Base-by-base conservation (phyloP, 2,329 filamentous ascomycete genomes). In the Chaetomium sp. region DNA sequence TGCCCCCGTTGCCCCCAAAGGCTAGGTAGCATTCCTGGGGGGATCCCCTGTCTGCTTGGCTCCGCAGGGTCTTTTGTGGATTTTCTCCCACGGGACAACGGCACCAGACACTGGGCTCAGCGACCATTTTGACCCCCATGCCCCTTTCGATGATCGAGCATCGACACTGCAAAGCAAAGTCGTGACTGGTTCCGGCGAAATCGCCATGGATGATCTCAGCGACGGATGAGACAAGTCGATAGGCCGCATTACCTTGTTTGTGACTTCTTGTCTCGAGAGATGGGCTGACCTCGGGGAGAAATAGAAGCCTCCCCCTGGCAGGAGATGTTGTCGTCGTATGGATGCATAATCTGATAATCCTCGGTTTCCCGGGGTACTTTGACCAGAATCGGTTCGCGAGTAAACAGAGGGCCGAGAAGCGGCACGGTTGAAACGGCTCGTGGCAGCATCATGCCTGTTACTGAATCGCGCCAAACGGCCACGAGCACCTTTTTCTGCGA, bases 271-370 rank as follows among this genome's bases (percentile, higher is more conserved):
- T 38, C 8, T 38, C n/a, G 12, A 27, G 19, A 27, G 19, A 27
- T 27, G 19, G 19, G 19, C 19, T 27, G 19, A 27, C 19, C 19
- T 3, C 19, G 19, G 19, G 19, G 19, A 27, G 3, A 27, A 27
- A 27, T 27, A 27, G 19, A 27, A 27, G 19, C 19, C 19, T 27
- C 19, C 19, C 19, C 19, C 19, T 27, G 19, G 19, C 19, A 27
- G 19, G 49, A 53, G 52, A 41, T 43, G 12, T 40, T 33, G 44
- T 40, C 49, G 37, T 11, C 33, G 41, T 11, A 27, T 7, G 27
- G 41, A 10, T 52, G 57, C 60, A 61, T 63, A 53, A 63, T 52
- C 46, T 32, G 46, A 42, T 59, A 63, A 64, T 63, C 60, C 62
- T 61, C 61, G 57, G 61, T 46, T 45, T 51, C 37, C 53, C 34